Percentiles rank a stretch among this genome's conserved stretches.
Evolutionary conservation across 495 filamentous ascomycete species (phyloP).

Genomic region (Chaetomium cochliodes): DNA sequence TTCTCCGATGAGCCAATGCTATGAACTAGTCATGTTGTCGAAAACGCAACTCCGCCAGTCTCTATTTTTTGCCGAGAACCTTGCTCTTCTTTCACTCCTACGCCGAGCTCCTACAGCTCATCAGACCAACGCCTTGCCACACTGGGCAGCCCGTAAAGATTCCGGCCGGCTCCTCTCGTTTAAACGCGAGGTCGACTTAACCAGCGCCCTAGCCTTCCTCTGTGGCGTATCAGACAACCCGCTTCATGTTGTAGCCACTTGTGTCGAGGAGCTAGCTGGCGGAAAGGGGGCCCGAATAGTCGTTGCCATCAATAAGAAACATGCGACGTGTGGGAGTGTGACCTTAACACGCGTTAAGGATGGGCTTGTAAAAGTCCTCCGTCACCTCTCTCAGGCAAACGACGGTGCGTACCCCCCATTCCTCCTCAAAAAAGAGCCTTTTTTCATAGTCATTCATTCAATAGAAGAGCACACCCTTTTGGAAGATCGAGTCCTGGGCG

Average conservation of each 20-base stretch:
- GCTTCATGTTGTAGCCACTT: conserved; percentile 40
- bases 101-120: conserved; percentile 6
- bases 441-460: background rate
- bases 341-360: conserved; percentile 31
- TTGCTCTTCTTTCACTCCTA: conserved; percentile 33
- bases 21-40: background rate
- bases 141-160: background rate
- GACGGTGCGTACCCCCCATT: conserved; percentile 16
- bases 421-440: background rate
- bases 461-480: conserved; percentile 13
- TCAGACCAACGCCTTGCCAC: conserved; percentile 16
- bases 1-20: background rate
- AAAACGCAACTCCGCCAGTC: background rate
- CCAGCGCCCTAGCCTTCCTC: conserved; percentile 42
- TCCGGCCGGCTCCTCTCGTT: conserved; percentile 32
- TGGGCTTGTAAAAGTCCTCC: conserved; percentile 36
- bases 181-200: conserved; percentile 34
- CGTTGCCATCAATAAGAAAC: conserved; percentile 41
- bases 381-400: conserved; percentile 24
- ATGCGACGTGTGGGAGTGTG: background rate
- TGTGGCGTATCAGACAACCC: conserved; percentile 35
- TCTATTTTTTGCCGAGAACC: conserved; percentile 26
- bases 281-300: conserved; percentile 33
- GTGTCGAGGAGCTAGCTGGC: conserved; percentile 36
- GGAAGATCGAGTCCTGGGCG: conserved; percentile 34